Conservation (phyloP, 192 early-diverging fungal genomes). For the Rhizophagus prolifer region DNA sequence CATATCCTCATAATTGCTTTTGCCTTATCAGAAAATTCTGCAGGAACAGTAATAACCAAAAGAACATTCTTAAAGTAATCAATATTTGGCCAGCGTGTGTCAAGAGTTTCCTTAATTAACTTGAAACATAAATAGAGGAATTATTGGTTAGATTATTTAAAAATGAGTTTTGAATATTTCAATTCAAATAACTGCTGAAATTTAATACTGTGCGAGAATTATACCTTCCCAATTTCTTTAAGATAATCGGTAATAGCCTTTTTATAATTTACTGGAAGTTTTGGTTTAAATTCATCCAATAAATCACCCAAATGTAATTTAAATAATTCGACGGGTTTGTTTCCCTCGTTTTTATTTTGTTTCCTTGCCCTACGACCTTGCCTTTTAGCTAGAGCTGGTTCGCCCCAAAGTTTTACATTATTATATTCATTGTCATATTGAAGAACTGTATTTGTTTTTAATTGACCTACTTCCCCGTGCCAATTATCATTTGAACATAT, state of each 20-base stretch:
- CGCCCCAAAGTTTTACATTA: neutral
- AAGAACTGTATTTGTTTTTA: neutral
- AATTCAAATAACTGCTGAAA: too few relatives aligned
- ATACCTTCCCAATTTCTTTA: neutral
- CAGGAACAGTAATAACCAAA: slow-evolving; percentile 3
- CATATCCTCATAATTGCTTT: slow-evolving; percentile 56
- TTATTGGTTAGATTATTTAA: too few relatives aligned
- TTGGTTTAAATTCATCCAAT: neutral
- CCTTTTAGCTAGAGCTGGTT: neutral
- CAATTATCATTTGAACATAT: neutral
- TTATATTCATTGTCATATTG: slow-evolving; percentile 3
- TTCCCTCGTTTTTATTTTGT: neutral
- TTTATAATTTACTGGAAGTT: neutral
- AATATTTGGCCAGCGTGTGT: neutral
- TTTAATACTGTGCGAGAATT: too few relatives aligned
- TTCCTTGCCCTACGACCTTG: neutral
- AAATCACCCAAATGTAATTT: neutral
- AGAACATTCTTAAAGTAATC: slow-evolving; percentile 2
- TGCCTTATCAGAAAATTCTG: slow-evolving; percentile 24
- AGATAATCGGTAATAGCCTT: slow-evolving; percentile 9
- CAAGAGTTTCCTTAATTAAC: neutral
- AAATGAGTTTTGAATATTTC: too few relatives aligned
- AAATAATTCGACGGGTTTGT: slow-evolving; percentile 8
- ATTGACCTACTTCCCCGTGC: neutral
- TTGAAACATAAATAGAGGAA: too few relatives aligned